These are phyloP conservation scores for Chenopodium formosanum DNA, from an alignment of 148 eudicot genomes.

Conservation along the genomic window DNA sequence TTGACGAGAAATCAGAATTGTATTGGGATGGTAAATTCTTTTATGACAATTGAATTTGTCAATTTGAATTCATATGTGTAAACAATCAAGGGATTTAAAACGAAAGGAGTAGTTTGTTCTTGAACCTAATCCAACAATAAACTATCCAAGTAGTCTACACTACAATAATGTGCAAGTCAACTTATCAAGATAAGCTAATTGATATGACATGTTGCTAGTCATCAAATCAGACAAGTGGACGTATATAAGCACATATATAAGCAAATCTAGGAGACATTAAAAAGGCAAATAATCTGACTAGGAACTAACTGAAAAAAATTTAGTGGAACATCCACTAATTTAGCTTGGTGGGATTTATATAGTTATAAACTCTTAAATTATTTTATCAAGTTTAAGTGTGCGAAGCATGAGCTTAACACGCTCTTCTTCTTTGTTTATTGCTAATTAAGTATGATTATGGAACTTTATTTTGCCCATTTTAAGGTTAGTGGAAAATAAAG, in stretches of 20 bases:
- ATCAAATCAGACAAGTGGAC: neutral
- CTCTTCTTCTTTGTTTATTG: slow-evolving; percentile 17
- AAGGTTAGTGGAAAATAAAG: neutral
- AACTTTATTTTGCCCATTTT: neutral
- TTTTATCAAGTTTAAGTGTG: neutral
- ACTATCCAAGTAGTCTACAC: no score
- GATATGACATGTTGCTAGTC: neutral
- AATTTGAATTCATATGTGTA: no score
- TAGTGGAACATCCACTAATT: slow-evolving; percentile 11
- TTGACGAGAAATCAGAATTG: no score
- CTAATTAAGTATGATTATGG: neutral
- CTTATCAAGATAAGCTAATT: neutral
- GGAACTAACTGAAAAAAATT: slow-evolving; percentile 3
- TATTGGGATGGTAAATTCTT: no score
- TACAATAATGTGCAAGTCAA: neutral
- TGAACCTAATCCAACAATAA: no score
- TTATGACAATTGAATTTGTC: no score
- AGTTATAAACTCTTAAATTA: neutral
- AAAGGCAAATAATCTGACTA: neutral
- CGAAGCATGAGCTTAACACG: slow-evolving; percentile 2
- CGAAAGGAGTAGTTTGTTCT: no score
- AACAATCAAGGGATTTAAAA: no score
- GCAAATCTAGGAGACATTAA: neutral
- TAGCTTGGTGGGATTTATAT: neutral
- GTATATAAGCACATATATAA: no score